Base-by-base conservation (phyloP, 2,329 filamentous ascomycete species). In the Xylaria multiplex region DNA sequence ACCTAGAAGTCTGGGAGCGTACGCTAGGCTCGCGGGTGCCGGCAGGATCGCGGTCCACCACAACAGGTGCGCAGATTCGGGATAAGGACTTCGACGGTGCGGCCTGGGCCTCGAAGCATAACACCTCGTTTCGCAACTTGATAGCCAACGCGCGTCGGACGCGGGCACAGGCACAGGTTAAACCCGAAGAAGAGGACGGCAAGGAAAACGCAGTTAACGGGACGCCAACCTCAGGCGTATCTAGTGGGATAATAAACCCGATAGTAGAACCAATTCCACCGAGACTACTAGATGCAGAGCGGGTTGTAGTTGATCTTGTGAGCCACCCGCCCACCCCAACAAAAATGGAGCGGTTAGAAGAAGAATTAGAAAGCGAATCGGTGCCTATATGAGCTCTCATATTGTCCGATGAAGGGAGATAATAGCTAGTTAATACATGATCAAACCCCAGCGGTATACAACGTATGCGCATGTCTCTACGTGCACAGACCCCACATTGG, bases 61-160 rank as follows among this genome's bases (percentile, higher is more conserved):
- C 78, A 22, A 72, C 77, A 13, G 79, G 77, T 48, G 80, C 77
- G 60, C 85, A 81, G 80, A 86, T 98, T 64, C 94, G 92, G 82
- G 90, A 91, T 71, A 98, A 97, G 76, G 91, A 96, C 66, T 98
- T 98, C 75, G 92, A 97, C 76, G 89, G 89, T 2, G 84, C 85
- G 1, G 90, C 88, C 0, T 97, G 95, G 90, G 89, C 90, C 27
- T 83, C 82, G 7, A 89, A 84, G 66, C 91, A 98, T 78, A 89
- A 89, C 54, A 81, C 81, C 19, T 90, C 93, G 0, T 99, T 97
- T 77, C 88, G 90, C 67, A 86, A 91, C 49, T 78, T 99, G 50
- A 95, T 98, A 72, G 90, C 89, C 2, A 89, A 86, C 71, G 96
- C 95, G 16, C 86, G 87, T 67, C 83, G 82, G 78, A 87, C 85